These are phyloP conservation scores for Adiantum capillusveneris DNA, from an alignment of 75 land plant species.

Conservation along the genomic window DNA sequence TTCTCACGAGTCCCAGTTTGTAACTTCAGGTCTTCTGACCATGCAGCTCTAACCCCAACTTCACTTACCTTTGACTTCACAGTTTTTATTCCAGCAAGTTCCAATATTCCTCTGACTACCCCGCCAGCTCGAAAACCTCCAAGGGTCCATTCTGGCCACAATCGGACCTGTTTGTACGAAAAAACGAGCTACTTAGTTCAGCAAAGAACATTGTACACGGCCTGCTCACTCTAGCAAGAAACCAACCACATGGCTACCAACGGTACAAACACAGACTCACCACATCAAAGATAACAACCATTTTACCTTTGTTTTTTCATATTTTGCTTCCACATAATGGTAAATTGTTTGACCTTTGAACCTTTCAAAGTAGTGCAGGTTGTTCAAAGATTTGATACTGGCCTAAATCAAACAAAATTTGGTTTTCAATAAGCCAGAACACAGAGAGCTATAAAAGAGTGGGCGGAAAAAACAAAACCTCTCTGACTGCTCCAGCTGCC, in stretches of 20 bases:
- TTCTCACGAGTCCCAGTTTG: no score
- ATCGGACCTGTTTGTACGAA: conserved; percentile 23
- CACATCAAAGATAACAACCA: background rate
- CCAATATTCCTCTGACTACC: conserved; percentile 26
- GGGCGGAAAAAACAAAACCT: conserved; percentile 33
- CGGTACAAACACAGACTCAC: no score
- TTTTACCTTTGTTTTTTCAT: conserved; percentile 28
- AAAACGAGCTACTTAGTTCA: no score
- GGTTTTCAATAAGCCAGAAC: background rate
- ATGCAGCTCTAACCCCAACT: background rate
- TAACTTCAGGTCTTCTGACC: no score
- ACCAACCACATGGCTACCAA: no score
- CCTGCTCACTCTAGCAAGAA: no score
- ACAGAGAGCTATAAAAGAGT: no score
- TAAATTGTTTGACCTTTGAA: conserved; percentile 23
- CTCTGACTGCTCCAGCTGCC: conserved; percentile 56
- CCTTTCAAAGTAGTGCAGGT: conserved; percentile 34
- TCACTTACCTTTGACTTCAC: conserved; percentile 29
- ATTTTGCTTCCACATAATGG: conserved; percentile 22
- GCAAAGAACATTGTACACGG: no score
- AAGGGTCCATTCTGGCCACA: conserved; percentile 32
- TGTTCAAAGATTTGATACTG: conserved; percentile 20
- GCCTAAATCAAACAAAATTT: conserved; percentile 13
- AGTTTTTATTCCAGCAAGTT: conserved; percentile 26
- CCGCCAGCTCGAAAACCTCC: conserved; percentile 24